Percentiles rank a stretch among this genome's conserved stretches.
Evolutionary conservation across 148 eudicot species (phyloP).

Genomic region (Selenicereus undatus): DNA sequence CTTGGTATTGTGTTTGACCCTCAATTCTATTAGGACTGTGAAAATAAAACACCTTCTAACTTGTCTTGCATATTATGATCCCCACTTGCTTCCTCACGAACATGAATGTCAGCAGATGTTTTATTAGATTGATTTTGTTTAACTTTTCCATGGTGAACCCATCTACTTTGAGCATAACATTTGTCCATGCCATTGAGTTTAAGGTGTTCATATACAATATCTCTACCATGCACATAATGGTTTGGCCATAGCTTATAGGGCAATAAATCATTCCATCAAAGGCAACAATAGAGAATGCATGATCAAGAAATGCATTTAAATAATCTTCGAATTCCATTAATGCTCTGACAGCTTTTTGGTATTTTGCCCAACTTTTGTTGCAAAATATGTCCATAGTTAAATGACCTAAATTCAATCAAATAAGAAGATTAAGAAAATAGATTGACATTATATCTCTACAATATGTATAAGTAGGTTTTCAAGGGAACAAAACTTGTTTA

Average conservation of each 20-base stretch:
- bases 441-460: too few species aligned
- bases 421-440: too few species aligned
- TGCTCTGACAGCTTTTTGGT: not conserved
- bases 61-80: not conserved
- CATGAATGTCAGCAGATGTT: not conserved
- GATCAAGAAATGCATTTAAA: not conserved
- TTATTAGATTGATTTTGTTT: not conserved
- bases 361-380: not conserved
- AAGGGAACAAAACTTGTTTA: too few species aligned
- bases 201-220: not conserved
- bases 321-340: not conserved
- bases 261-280: not conserved
- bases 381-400: not conserved
- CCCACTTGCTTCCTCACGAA: too few species aligned
- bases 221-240: not conserved
- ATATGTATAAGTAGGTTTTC: too few species aligned
- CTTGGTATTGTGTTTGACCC: not conserved
- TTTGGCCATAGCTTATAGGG: not conserved
- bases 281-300: not conserved
- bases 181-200: not conserved
- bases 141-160: slow-evolving; percentile 1
- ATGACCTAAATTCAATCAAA: too few species aligned
- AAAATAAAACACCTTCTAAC: not conserved
- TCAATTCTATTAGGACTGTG: not conserved
- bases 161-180: not conserved